Base-by-base conservation (phyloP, 2,329 filamentous ascomycete genomes). In the Diaporthe longicolla region DNA sequence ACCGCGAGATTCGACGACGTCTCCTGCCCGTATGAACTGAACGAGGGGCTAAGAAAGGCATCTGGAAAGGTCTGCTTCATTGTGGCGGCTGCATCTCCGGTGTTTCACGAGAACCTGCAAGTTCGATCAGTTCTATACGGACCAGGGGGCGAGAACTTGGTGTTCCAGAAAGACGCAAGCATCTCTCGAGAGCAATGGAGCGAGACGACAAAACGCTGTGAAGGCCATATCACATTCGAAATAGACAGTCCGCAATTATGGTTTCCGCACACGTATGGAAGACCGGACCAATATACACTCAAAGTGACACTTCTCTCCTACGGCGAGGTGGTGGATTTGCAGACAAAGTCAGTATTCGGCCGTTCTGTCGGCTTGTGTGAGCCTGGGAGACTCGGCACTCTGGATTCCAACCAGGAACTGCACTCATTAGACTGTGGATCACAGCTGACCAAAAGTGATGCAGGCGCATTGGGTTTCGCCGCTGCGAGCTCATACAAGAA, bases 381-480 rank as follows among this genome's bases (percentile, higher is more conserved):
- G 13, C 37, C 37, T 40, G 40, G 13, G 40, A 43, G 40, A 43
- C 40, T 43, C 7, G 40, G 17, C 15, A 7, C 40, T 19, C 40
- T 7, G 40, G 40, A 19, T 43, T 43, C 40, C 40, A 43, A 13
- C 40, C 40, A 43, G 40, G 15, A 17, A 19, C 40, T 17, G 19
- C 15, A 21, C 21, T 89, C 1, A 24, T n/a, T 21, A 10, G 82
- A 84, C 17, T 81, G 83, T 1, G 83, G 83, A 0, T 78, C 80
- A 6, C 83, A 86, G 32, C 77, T 93, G 24, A 90, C 95, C 79
- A 83, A 83, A 0, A 76, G 86, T 1, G 84, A 29, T 4, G 85
- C 69, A 94, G 93, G 81, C 89, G 86, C 69, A 92, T 93, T 40
- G 94, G 94, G 1, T 86, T 97, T 69, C 89, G 94, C 58, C 90